These are phyloP conservation scores for Trichoderma sp. DNA, from an alignment of 2,329 filamentous ascomycete species.

Conservation along the genomic window DNA sequence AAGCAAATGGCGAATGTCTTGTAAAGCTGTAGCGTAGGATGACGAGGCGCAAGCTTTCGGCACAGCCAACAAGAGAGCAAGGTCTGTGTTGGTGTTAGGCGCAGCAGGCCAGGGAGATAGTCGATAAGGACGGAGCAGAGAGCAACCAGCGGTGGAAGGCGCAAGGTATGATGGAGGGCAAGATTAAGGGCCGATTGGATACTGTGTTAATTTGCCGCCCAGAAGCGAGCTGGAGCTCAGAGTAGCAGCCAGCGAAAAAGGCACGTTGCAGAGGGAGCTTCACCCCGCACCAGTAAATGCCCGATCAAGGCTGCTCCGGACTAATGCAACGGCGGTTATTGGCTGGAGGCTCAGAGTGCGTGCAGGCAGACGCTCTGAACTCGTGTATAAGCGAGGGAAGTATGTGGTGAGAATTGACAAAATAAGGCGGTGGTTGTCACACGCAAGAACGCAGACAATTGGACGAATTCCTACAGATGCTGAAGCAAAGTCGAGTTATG, in stretches of 20 bases:
- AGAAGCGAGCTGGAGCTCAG: neutral
- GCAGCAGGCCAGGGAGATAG: neutral
- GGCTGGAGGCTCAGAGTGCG: constrained; percentile 2
- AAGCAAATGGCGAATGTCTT: neutral
- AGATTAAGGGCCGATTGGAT: constrained; percentile 36
- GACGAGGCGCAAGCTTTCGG: neutral
- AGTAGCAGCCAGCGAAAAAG: constrained; percentile 23
- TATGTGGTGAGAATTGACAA: no score
- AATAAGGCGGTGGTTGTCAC: neutral
- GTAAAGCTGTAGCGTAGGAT: neutral
- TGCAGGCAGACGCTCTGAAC: neutral
- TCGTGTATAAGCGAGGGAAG: neutral
- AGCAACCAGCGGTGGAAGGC: constrained; percentile 19
- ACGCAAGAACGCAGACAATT: neutral
- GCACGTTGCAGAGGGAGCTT: constrained; percentile 25
- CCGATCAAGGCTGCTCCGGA: constrained; percentile 5
- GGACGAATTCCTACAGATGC: constrained; percentile 21
- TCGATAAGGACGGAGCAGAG: constrained; percentile 21
- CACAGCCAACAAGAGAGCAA: neutral
- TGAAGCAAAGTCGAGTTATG: neutral
- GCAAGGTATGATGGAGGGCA: constrained; percentile 34
- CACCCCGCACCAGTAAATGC: constrained; percentile 32
- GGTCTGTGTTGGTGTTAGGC: neutral
- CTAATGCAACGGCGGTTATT: neutral
- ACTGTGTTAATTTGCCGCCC: constrained; percentile 17